Conservation (phyloP, 768 basidiomycete genomes). For the Grammothele lineata region DNA sequence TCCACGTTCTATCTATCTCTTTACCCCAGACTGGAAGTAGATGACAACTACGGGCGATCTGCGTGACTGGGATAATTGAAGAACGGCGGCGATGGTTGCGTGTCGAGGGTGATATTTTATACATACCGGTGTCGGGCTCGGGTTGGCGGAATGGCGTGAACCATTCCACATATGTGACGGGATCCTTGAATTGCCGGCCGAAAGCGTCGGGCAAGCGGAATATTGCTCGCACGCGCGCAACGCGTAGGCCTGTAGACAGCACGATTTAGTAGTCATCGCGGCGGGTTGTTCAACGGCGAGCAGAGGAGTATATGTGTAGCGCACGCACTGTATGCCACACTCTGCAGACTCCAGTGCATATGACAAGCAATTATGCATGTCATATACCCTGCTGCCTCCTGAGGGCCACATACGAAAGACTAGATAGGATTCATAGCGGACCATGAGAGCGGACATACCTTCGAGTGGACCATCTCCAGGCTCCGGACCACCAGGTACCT, state of each 20-base stretch:
- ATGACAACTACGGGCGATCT: constrained; percentile 28
- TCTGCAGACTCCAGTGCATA: too few species aligned
- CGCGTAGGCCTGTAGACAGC: constrained; percentile 12
- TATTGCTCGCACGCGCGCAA: constrained; percentile 21
- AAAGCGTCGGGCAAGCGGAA: constrained; percentile 1
- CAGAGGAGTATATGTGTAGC: not conserved
- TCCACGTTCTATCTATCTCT: constrained; percentile 8
- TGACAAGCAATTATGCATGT: too few species aligned
- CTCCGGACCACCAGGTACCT: not conserved
- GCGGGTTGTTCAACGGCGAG: not conserved
- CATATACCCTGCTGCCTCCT: too few species aligned
- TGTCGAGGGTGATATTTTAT: constrained; percentile 19
- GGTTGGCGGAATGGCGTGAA: constrained; percentile 19
- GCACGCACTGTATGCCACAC: not conserved
- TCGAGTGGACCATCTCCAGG: not conserved
- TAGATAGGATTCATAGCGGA: not conserved
- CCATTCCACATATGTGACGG: constrained; percentile 26
- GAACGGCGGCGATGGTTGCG: constrained; percentile 16
- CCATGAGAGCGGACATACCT: not conserved
- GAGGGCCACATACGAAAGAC: not conserved
- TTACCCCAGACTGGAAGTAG: constrained; percentile 23
- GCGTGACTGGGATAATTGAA: constrained; percentile 20
- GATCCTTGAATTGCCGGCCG: not conserved
- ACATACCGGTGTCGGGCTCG: constrained; percentile 18
- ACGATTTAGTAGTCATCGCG: not conserved